Conservation (phyloP, 371 early-diverging fungal species). For the Nosema muscidifuracis region DNA sequence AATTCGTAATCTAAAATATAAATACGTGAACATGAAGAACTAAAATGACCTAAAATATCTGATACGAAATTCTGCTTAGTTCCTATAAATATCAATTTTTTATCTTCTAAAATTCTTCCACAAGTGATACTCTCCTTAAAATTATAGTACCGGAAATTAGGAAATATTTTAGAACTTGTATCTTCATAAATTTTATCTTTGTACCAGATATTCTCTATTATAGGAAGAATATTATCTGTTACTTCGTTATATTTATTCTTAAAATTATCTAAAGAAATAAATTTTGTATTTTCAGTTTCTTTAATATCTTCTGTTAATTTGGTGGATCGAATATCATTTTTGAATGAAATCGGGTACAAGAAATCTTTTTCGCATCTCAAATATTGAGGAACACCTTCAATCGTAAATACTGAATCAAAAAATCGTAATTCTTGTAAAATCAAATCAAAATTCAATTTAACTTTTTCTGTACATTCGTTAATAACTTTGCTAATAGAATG, state of each 20-base stretch:
- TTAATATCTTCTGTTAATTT: no score
- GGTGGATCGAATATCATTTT: conserved; percentile 6
- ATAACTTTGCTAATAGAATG: not conserved
- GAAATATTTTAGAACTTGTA: not conserved
- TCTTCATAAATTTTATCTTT: not conserved
- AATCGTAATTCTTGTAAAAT: not conserved
- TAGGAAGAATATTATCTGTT: no score
- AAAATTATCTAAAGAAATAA: no score
- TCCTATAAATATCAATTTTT: not conserved
- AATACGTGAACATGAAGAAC: not conserved
- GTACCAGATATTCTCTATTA: not conserved
- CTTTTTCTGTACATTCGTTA: not conserved
- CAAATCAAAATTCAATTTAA: not conserved
- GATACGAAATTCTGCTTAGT: not conserved
- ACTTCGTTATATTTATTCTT: no score
- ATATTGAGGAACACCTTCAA: not conserved
- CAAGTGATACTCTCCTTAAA: not conserved
- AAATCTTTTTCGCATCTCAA: not conserved
- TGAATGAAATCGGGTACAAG: not conserved
- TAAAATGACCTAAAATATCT: not conserved
- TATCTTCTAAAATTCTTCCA: not conserved
- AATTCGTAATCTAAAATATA: not conserved
- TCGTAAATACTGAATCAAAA: not conserved
- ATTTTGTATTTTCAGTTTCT: no score
- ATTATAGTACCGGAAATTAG: not conserved